A percentile compares a stretch with the other conserved stretches of the same genome.
phyloP scores from a whole-genome alignment of 495 filamentous ascomycete genomes.

The Filosporella fistucella region DNA sequence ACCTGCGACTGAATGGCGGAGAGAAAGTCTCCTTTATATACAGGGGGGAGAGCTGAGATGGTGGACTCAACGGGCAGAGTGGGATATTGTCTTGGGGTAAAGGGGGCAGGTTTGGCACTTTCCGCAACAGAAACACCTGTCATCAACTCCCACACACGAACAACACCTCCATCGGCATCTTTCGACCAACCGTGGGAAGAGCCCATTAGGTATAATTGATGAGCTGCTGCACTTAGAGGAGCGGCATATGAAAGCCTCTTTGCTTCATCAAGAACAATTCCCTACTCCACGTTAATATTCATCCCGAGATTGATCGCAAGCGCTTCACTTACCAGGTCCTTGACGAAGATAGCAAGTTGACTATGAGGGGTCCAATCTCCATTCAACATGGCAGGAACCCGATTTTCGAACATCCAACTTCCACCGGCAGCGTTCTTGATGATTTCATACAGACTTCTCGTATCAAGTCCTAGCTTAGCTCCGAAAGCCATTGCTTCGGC shows the following conservation, averaged over 20 bases:
- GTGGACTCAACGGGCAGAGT: constrained; percentile 1
- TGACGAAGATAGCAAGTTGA: constrained; percentile 11
- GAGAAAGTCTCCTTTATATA: neutral
- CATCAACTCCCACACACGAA: constrained; percentile 10
- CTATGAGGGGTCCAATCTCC: constrained; percentile 20
- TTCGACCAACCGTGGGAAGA: constrained; percentile 7
- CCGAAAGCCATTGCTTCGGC: constrained; percentile 66
- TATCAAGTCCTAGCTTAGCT: constrained; percentile 52
- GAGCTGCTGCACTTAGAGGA: constrained; percentile 6
- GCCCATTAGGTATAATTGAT: constrained; percentile 7
- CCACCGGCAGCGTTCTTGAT: constrained; percentile 68
- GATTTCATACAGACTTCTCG: constrained; percentile 59
- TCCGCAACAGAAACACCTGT: constrained; percentile 4
- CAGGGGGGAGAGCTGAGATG: neutral
- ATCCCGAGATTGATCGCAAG: neutral
- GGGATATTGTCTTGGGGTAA: constrained; percentile 6
- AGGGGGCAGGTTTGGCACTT: neutral
- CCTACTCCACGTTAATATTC: neutral
- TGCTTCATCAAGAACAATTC: constrained; percentile 11
- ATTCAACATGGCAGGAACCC: constrained; percentile 51
- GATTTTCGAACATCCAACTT: constrained; percentile 54
- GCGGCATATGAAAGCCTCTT: constrained; percentile 1
- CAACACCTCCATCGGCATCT: constrained; percentile 12
- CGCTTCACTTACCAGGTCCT: constrained; percentile 4
- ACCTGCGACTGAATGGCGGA: neutral